Percentiles rank a stretch among this genome's conserved stretches.
Conservation (phyloP, 2,329 filamentous ascomycete genomes). For the Dothiorella sarmentorum region DNA sequence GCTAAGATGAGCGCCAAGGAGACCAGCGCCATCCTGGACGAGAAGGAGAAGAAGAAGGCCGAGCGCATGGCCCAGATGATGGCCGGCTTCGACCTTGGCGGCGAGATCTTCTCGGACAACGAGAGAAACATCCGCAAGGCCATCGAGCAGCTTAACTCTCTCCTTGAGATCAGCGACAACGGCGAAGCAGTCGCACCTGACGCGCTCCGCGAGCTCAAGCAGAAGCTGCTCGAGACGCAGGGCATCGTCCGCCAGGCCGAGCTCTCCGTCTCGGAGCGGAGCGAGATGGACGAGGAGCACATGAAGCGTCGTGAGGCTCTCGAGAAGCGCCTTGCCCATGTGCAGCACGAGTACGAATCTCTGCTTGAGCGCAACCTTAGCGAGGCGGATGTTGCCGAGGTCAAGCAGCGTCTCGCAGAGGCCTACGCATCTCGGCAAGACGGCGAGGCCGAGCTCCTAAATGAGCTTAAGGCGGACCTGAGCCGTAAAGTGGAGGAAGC, state of each 20-base stretch:
- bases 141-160: conserved; percentile 75
- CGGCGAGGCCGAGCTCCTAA: conserved; percentile 67
- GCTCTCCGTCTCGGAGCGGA: conserved; percentile 71
- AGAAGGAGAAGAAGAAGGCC: conserved; percentile 98
- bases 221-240: conserved; percentile 82
- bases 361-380: conserved; percentile 75
- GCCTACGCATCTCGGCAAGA: conserved; percentile 73
- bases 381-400: conserved; percentile 75
- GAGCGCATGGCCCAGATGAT: conserved; percentile 99
- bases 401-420: conserved; percentile 75
- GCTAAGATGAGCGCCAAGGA: conserved; percentile 97
- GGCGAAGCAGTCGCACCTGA: conserved; percentile 80
- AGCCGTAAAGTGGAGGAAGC: conserved; percentile 77
- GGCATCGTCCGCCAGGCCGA: conserved; percentile 91
- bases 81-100: conserved; percentile 93
- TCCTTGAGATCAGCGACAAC: conserved; percentile 71
- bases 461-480: conserved; percentile 74
- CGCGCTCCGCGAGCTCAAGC: conserved; percentile 71
- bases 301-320: conserved; percentile 68
- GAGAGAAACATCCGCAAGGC: conserved; percentile 80
- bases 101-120: conserved; percentile 90
- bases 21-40: conserved; percentile 81
- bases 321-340: conserved; percentile 67
- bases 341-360: conserved; percentile 82
- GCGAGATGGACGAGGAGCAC: conserved; percentile 60